These are phyloP conservation scores for Diatrype stigma DNA, from an alignment of 2,329 filamentous ascomycete species.

Conservation along the genomic window DNA sequence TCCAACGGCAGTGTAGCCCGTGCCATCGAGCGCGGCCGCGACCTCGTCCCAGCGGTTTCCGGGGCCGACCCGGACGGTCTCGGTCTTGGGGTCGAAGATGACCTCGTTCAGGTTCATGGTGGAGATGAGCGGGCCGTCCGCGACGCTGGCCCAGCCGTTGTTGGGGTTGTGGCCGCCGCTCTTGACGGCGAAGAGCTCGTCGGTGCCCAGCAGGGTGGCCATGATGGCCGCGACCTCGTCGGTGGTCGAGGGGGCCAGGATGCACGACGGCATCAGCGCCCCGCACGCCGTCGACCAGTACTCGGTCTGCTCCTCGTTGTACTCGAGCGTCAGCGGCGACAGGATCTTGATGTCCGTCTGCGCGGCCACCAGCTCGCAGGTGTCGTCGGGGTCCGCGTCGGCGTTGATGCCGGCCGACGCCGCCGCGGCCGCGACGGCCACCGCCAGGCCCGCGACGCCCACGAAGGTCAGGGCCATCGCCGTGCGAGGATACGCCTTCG, in stretches of 20 bases:
- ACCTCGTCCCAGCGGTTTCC: conserved; percentile 42
- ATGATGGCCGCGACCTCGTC: conserved; percentile 51
- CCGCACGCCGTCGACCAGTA: conserved; percentile 44
- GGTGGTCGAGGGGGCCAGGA: conserved; percentile 42
- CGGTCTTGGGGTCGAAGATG: conserved; percentile 30
- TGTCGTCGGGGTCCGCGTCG: conserved; percentile 21
- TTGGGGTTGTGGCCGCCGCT: conserved; percentile 56
- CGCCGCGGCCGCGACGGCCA: conserved; percentile 12
- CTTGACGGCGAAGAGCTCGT: conserved; percentile 50
- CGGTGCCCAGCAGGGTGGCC: conserved; percentile 40
- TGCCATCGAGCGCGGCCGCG: conserved; percentile 34
- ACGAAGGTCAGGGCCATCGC: conserved; percentile 14
- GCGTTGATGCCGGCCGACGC: conserved; percentile 11
- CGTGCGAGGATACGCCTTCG: not conserved
- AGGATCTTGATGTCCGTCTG: conserved; percentile 29
- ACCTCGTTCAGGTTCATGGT: conserved; percentile 40
- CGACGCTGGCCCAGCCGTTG: conserved; percentile 46
- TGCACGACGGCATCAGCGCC: conserved; percentile 42
- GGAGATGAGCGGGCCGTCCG: conserved; percentile 46
- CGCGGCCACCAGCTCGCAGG: conserved; percentile 33
- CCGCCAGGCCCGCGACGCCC: conserved; percentile 10
- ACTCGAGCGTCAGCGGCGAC: conserved; percentile 27
- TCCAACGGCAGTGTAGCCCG: conserved; percentile 38
- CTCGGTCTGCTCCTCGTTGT: conserved; percentile 33
- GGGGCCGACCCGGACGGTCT: conserved; percentile 40